Evolutionary conservation across 73 alveolate genomes (phyloP).

Genomic region (Urostyla sp.): DNA sequence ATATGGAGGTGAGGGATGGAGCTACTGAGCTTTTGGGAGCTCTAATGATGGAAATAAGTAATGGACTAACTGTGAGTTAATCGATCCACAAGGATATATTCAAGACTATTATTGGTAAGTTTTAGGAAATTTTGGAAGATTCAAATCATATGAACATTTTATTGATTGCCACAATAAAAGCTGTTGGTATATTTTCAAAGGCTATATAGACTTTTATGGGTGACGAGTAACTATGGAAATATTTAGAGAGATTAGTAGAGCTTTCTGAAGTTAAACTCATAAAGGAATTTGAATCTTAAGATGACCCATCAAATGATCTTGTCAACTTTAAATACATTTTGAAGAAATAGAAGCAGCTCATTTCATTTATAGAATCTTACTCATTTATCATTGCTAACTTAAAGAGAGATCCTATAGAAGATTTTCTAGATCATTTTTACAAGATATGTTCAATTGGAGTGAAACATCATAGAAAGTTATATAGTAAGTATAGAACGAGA

Average conservation of each 20-base stretch:
- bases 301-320: constrained; percentile 48
- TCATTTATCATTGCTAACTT: constrained; percentile 36
- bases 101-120: constrained; percentile 7
- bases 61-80: constrained; percentile 15
- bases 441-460: constrained; percentile 58
- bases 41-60: constrained; percentile 7
- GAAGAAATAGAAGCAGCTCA: constrained; percentile 70
- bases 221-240: constrained; percentile 51
- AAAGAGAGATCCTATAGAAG: constrained; percentile 28
- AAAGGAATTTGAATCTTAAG: constrained; percentile 61
- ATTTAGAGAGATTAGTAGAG: constrained; percentile 62
- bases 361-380: constrained; percentile 67
- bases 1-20: constrained; percentile 63
- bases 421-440: constrained; percentile 56
- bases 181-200: constrained; percentile 77
- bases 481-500: constrained; percentile 61
- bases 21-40: constrained; percentile 50
- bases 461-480: constrained; percentile 65
- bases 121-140: constrained; percentile 35
- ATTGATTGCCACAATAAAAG: constrained; percentile 56
- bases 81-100: constrained; percentile 43
- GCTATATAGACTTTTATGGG: constrained; percentile 61
- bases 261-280: constrained; percentile 48
- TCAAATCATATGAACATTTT: constrained; percentile 17
- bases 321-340: constrained; percentile 68